These are phyloP conservation scores for Trametopsis cervina DNA, from an alignment of 768 basidiomycete genomes.

Conservation along the genomic window DNA sequence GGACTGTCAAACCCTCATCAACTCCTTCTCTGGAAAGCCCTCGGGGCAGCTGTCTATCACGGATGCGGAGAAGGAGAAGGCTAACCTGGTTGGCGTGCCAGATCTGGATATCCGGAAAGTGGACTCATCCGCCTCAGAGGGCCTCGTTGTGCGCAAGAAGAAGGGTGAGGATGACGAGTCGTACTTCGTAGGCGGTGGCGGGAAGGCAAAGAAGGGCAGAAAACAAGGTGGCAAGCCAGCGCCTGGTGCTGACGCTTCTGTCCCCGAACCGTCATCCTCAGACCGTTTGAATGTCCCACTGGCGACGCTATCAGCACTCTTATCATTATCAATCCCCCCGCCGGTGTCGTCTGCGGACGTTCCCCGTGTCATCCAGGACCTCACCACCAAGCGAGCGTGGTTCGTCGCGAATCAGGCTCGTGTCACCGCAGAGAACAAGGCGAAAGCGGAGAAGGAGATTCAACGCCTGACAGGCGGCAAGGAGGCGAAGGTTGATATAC, in stretches of 20 bases:
- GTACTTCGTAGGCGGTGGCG: slow-evolving; percentile 72
- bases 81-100: slow-evolving; percentile 55
- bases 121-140: slow-evolving; percentile 56
- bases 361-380: slow-evolving; percentile 78
- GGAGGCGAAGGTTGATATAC: slow-evolving; percentile 27
- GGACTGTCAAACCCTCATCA: slow-evolving; percentile 91
- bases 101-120: slow-evolving; percentile 84
- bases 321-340: slow-evolving; percentile 84
- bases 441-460: slow-evolving; percentile 75
- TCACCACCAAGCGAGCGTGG: slow-evolving; percentile 93
- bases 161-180: slow-evolving; percentile 82
- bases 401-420: slow-evolving; percentile 87
- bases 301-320: slow-evolving; percentile 80
- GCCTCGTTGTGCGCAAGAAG: slow-evolving; percentile 79
- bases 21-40: slow-evolving; percentile 69
- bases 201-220: slow-evolving; percentile 64
- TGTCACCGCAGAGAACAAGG: slow-evolving; percentile 71
- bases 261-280: slow-evolving; percentile 28
- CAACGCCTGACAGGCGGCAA: slow-evolving; percentile 47
- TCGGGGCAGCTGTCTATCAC: slow-evolving; percentile 38
- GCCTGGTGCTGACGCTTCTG: slow-evolving; percentile 16
- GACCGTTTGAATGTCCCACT: slow-evolving; percentile 70
- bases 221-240: slow-evolving; percentile 34
- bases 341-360: slow-evolving; percentile 74
- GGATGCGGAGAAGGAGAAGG: slow-evolving; percentile 34